Evolutionary conservation across 2,329 filamentous ascomycete genomes (phyloP), one percentile per base, ranked within the genome.

Genomic region (Talaromyces sp.): DNA sequence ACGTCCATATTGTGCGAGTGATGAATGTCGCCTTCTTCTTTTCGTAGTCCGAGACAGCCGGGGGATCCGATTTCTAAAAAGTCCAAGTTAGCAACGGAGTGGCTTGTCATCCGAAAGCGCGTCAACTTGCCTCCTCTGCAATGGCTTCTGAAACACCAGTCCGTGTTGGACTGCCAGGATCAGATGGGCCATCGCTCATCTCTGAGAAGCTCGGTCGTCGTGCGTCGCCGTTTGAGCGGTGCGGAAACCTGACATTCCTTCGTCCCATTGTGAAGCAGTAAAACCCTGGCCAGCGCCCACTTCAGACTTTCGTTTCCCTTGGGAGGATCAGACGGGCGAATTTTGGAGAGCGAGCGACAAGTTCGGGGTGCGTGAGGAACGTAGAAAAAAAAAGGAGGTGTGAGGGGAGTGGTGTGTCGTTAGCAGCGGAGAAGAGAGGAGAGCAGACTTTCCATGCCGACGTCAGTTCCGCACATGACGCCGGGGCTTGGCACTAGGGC

Each of bases 11-110:
- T 59, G 93, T 93, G 71, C 95, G 88, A 44, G 92, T 96, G 72
- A 97, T 90, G 81, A 99, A 98, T 75, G 95, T 96, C 76, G 92
- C 89, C 81, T 96, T 97, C 80, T 99, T 99, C 86, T 98, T 98
- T 74, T 98, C 92, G 76, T 96, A 97, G 65, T 97, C 95, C 68
- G 86, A 84, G 62, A 80, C 74, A 60, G 73, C 72, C 58, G 75
- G 72, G 54, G 70, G 67, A 58, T 79, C 74, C 56, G 74, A 64
- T 69, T 75, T 71, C 73, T 75, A 60, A 32, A 32, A 19, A 42
- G 15, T 28, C 10, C 10, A 44, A 28, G 58, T 66, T 55, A 64
- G 27, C 33, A 25, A 55, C 25, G 17, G 11, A 17, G 25, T n/a
- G n/a, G 15, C 10, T 19, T 28, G 2, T 42, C 2, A 5, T 58